Conservation (phyloP, 371 early-diverging fungal genomes). For the Mucor velutinosus region DNA sequence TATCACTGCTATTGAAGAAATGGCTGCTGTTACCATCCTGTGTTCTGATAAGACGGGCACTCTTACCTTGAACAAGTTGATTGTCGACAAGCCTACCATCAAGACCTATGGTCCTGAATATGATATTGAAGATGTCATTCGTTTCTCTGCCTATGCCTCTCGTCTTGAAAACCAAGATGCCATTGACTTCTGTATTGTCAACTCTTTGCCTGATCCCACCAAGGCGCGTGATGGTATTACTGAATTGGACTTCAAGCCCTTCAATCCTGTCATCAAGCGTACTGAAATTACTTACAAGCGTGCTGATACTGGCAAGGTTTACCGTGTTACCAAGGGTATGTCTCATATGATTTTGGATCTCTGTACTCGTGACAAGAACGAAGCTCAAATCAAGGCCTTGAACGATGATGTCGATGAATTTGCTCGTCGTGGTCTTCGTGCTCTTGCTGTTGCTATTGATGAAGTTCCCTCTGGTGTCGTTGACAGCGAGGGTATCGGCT, state of each 20-base stretch:
- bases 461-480: slow-evolving; percentile 50
- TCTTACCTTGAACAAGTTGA: slow-evolving; percentile 90
- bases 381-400: slow-evolving; percentile 50
- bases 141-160: slow-evolving; percentile 67
- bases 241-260: slow-evolving; percentile 76
- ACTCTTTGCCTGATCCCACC: slow-evolving; percentile 58
- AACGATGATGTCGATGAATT: slow-evolving; percentile 75
- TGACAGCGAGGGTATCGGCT: slow-evolving; percentile 49
- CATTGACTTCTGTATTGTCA: slow-evolving; percentile 73
- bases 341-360: slow-evolving; percentile 72
- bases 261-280: slow-evolving; percentile 89
- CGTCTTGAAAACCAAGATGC: slow-evolving; percentile 75
- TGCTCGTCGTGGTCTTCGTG: slow-evolving; percentile 82
- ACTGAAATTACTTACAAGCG: slow-evolving; percentile 76
- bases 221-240: slow-evolving; percentile 69
- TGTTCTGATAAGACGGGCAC: slow-evolving; percentile 98
- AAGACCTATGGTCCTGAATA: slow-evolving; percentile 59
- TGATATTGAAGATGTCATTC: slow-evolving; percentile 60
- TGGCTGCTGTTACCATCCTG: slow-evolving; percentile 92
- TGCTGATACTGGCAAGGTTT: slow-evolving; percentile 57
- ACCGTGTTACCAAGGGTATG: slow-evolving; percentile 76
- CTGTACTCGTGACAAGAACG: slow-evolving; percentile 67
- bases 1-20: slow-evolving; percentile 87
- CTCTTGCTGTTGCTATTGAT: slow-evolving; percentile 76
- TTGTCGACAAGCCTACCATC: slow-evolving; percentile 66